Evolutionary conservation across 1,284 basidiomycete genomes (phyloP).

Genomic region (Tylopilus orsonianus): DNA sequence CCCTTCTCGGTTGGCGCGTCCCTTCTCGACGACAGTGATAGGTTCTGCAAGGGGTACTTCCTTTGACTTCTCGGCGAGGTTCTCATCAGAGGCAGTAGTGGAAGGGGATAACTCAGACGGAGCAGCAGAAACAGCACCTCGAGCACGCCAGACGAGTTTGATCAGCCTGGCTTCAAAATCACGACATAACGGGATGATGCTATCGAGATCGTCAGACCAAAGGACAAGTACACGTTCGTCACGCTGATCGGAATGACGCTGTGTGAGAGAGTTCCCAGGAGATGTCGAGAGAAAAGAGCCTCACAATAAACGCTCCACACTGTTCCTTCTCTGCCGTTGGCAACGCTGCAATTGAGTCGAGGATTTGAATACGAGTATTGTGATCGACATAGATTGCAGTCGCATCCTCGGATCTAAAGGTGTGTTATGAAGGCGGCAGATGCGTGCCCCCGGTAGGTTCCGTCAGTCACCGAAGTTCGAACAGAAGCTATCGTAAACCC

Average conservation of each 20-base stretch:
- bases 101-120: constrained; percentile 51
- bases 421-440: not conserved
- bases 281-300: not conserved
- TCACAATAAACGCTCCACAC: constrained; percentile 79
- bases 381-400: constrained; percentile 60
- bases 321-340: constrained; percentile 80
- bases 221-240: constrained; percentile 73
- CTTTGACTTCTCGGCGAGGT: constrained; percentile 48
- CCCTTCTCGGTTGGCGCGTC: constrained; percentile 19
- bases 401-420: constrained; percentile 44
- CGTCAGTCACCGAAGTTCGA: not conserved
- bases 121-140: constrained; percentile 31
- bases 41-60: constrained; percentile 24
- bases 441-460: not conserved
- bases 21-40: constrained; percentile 32
- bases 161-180: constrained; percentile 79
- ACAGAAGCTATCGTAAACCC: constrained; percentile 33
- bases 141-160: constrained; percentile 74
- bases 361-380: constrained; percentile 69
- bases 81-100: constrained; percentile 48
- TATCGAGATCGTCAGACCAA: constrained; percentile 74
- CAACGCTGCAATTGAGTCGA: constrained; percentile 67
- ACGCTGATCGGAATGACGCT: constrained; percentile 43
- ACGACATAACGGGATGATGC: constrained; percentile 63
- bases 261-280: constrained; percentile 28